Evolutionary conservation across 2,329 filamentous ascomycete genomes (phyloP).

Genomic region (Stemphylium vesicarium): DNA sequence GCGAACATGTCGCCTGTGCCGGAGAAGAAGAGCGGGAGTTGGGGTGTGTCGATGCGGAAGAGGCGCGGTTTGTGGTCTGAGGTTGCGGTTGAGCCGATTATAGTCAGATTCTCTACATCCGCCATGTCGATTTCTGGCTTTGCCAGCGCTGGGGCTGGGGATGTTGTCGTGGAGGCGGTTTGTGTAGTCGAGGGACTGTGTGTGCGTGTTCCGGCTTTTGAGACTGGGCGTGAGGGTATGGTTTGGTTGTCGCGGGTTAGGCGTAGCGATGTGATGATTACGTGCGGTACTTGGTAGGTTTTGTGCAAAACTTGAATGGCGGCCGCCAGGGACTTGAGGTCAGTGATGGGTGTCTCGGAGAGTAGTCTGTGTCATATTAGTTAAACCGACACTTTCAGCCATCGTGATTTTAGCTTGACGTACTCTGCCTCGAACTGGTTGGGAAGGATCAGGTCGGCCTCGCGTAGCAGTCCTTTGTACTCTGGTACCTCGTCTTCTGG

Average conservation of each 20-base stretch:
- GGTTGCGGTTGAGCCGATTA: constrained; percentile 79
- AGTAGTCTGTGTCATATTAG: constrained; percentile 65
- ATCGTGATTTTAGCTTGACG: constrained; percentile 34
- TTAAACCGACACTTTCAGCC: not conserved
- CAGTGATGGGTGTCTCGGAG: constrained; percentile 81
- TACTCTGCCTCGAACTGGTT: constrained; percentile 98
- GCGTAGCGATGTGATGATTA: constrained; percentile 90
- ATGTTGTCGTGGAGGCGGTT: constrained; percentile 13
- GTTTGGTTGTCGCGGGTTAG: constrained; percentile 63
- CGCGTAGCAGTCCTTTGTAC: constrained; percentile 78
- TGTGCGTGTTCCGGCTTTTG: constrained; percentile 42
- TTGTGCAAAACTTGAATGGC: constrained; percentile 81
- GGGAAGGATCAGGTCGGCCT: constrained; percentile 90
- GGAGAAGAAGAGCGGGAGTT: constrained; percentile 91
- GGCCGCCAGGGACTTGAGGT: constrained; percentile 72
- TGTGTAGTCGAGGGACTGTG: constrained; percentile 29
- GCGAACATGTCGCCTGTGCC: constrained; percentile 99
- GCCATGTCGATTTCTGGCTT: constrained; percentile 4
- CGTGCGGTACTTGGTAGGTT: constrained; percentile 78
- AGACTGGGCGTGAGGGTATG: constrained; percentile 34
- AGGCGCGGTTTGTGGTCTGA: constrained; percentile 72
- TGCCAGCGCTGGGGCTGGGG: constrained; percentile 9
- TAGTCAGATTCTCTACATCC: constrained; percentile 60
- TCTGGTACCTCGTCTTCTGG: constrained; percentile 89
- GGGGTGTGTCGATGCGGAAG: constrained; percentile 86